A percentile compares a stretch with the other conserved stretches of the same genome.
Evolutionary conservation across 2,329 filamentous ascomycete genomes (phyloP).

Genomic region (Apiospora malaysiana): DNA sequence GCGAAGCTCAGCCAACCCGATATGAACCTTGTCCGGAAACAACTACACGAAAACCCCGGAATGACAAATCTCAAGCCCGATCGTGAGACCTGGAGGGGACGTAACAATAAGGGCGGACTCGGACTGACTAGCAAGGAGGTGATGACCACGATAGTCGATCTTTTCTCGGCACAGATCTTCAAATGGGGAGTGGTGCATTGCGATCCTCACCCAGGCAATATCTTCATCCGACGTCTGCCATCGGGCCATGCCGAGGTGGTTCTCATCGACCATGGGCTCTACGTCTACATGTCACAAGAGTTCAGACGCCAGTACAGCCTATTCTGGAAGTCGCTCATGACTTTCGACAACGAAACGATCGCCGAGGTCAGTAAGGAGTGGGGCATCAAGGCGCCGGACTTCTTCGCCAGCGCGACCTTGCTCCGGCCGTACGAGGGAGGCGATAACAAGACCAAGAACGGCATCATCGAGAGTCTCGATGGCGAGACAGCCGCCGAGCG

Average conservation of each 20-base stretch:
- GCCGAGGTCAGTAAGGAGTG: slow-evolving; percentile 74
- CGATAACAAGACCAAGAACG: slow-evolving; percentile 68
- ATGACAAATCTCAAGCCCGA: slow-evolving; percentile 77
- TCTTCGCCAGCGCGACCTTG: slow-evolving; percentile 90
- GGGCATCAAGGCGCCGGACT: slow-evolving; percentile 87
- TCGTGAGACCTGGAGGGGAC: slow-evolving; percentile 78
- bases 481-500: slow-evolving; percentile 69
- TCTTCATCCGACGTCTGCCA: slow-evolving; percentile 88
- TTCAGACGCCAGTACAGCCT: slow-evolving; percentile 86
- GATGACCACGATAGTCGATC: slow-evolving; percentile 95
- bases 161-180: slow-evolving; percentile 98
- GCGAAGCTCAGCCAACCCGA: slow-evolving; percentile 56
- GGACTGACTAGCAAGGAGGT: slow-evolving; percentile 84
- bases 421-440: slow-evolving; percentile 92
- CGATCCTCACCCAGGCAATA: slow-evolving; percentile 96
- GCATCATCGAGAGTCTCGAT: slow-evolving; percentile 69
- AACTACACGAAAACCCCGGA: slow-evolving; percentile 57
- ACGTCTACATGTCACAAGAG: slow-evolving; percentile 84
- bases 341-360: slow-evolving; percentile 88
- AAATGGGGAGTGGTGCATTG: slow-evolving; percentile 96
- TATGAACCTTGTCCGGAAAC: slow-evolving; percentile 49
- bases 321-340: slow-evolving; percentile 94
- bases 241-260: slow-evolving; percentile 87
- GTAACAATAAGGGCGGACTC: slow-evolving; percentile 75
- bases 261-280: slow-evolving; percentile 95